These are phyloP conservation scores for Candida glaebosa DNA, from an alignment of 805 yeast species.

Conservation along the genomic window DNA sequence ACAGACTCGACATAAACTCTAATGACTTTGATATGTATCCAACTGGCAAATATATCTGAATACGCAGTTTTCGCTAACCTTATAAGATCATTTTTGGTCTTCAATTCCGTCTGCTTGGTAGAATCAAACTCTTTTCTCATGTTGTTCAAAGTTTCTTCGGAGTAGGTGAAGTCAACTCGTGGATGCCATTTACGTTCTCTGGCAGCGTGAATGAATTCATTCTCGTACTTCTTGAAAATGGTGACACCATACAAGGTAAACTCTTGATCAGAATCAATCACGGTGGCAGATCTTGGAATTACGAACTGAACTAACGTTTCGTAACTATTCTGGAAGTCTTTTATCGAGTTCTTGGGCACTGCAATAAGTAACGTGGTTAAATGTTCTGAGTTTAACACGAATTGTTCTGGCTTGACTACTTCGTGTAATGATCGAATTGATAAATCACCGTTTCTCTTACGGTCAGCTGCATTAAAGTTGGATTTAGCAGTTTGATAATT, in stretches of 20 bases:
- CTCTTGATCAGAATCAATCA: slow-evolving; percentile 70
- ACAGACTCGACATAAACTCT: slow-evolving; percentile 91
- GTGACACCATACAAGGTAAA: slow-evolving; percentile 73
- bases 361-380: slow-evolving; percentile 83
- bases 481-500: slow-evolving; percentile 80
- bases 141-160: slow-evolving; percentile 69
- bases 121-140: slow-evolving; percentile 75
- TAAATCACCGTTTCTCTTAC: slow-evolving; percentile 90
- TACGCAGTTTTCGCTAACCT: slow-evolving; percentile 89
- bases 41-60: slow-evolving; percentile 75
- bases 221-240: slow-evolving; percentile 74
- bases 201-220: slow-evolving; percentile 63
- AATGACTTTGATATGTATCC: slow-evolving; percentile 88
- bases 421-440: slow-evolving; percentile 89
- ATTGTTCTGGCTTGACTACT: slow-evolving; percentile 76
- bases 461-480: slow-evolving; percentile 80
- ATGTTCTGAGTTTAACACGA: slow-evolving; percentile 83
- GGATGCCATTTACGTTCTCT: slow-evolving; percentile 90
- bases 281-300: slow-evolving; percentile 84
- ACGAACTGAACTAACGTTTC: slow-evolving; percentile 79
- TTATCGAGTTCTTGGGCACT: slow-evolving; percentile 65
- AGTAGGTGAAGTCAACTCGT: slow-evolving; percentile 79
- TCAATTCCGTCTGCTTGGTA: slow-evolving; percentile 71
- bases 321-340: slow-evolving; percentile 63
- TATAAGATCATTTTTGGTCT: slow-evolving; percentile 69